Base-by-base conservation (phyloP, 345 rosid species). In the Syzygium grande region DNA sequence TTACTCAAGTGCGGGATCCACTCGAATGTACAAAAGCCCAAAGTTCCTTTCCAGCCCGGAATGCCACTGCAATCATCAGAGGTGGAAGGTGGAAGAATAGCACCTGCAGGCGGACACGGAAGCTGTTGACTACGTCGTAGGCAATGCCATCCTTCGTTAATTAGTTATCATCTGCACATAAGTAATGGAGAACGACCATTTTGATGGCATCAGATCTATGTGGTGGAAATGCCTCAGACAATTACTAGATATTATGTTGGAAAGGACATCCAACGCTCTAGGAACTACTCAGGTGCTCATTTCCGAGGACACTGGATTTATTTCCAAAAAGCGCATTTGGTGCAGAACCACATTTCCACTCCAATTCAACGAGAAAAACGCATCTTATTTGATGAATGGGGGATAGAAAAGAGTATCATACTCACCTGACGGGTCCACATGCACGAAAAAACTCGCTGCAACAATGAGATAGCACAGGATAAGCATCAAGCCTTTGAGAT, bases 401-500 rank as follows among this genome's bases (percentile, higher is more conserved):
- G 25, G 73, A 54, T 29, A 14, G 30, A 68, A 38, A 34, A 23
- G 23, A 80, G 90, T 92, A 90, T 90, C 88, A n/a, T 46, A 25
- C 91, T 88, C 83, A 91, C 94, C 89, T 56, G 91, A 77, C 49
- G 87, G 89, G 88, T 93, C 93, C 5, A 92, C 88, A 34, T 93
- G 94, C 51, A 91, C 94, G 65, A 91, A 93, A 84, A 91, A 92
- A 84, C 94, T 91, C 3, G 94, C 94, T 16, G 94, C 93, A 11
- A 93, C 93, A 34, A 92, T 93, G 78, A 93, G 91, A 84, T 91
- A 91, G 88, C 93, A 90, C 49, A 92, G 89, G 61, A 92, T 90
- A 80, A 91, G 93, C 93, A 93, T 93, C 51, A 93, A 88, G 21
- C 94, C 94, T 88, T 92, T 93, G 46, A 93, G 92, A 85, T 93